These are phyloP conservation scores for Ceratopteris richardii DNA, from an alignment of 75 land plant species.

Conservation along the genomic window DNA sequence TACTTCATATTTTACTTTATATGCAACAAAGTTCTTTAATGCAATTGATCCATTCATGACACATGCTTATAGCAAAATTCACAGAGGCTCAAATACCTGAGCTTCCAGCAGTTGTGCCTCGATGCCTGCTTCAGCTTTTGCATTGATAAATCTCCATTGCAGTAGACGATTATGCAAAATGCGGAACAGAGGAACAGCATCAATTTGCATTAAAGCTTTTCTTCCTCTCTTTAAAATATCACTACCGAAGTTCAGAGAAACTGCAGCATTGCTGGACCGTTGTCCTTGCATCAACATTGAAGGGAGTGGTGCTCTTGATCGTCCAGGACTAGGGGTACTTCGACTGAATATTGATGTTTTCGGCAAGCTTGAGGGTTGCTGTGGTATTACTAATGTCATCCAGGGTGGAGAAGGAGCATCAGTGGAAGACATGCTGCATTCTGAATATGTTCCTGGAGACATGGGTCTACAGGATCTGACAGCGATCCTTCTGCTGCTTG, in stretches of 20 bases:
- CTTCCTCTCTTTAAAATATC: constrained; percentile 20
- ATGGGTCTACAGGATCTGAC: background rate
- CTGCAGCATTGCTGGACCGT: constrained; percentile 13
- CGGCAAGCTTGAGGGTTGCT: constrained; percentile 2
- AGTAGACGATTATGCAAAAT: constrained; percentile 52
- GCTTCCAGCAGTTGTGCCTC: constrained; percentile 38
- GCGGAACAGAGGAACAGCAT: constrained; percentile 46
- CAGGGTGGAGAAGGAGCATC: background rate
- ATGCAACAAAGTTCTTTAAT: too few species aligned
- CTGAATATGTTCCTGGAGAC: constrained; percentile 9
- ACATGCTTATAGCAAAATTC: too few species aligned
- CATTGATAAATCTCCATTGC: constrained; percentile 83
- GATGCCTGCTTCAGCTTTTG: constrained; percentile 64
- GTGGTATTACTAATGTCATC: background rate
- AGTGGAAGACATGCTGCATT: background rate
- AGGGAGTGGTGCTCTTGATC: constrained; percentile 22
- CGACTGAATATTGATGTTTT: constrained; percentile 4
- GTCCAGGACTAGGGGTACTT: constrained; percentile 10
- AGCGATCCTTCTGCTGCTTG: constrained; percentile 9
- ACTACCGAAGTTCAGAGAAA: constrained; percentile 19
- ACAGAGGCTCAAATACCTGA: constrained; percentile 76
- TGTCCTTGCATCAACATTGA: constrained; percentile 10
- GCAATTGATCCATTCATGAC: too few species aligned
- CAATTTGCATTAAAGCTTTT: constrained; percentile 39
- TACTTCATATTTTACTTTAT: too few species aligned